Evolutionary conservation across 441 rosid genomes (phyloP).

Genomic region (Brassica balearica): DNA sequence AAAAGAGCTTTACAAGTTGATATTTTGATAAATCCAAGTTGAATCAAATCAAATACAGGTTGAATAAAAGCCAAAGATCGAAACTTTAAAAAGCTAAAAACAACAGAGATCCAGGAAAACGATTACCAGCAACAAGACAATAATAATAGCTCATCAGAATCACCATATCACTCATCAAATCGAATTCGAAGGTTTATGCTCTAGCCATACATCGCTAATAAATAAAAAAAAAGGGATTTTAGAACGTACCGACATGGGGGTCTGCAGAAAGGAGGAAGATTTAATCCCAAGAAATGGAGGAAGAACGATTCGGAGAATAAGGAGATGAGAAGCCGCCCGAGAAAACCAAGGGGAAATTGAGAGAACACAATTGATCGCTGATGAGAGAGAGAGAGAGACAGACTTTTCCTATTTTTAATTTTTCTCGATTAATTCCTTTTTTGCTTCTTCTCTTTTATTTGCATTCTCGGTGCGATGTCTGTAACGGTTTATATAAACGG

Average conservation of each 20-base stretch:
- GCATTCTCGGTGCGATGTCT: constrained; percentile 2
- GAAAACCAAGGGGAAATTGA: constrained; percentile 42
- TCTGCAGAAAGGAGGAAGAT: constrained; percentile 37
- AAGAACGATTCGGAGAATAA: not conserved
- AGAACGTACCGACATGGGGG: constrained; percentile 45
- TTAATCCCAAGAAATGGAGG: constrained; percentile 22
- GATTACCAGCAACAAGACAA: not conserved
- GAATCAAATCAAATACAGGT: constrained; percentile 23
- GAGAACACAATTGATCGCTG: constrained; percentile 38
- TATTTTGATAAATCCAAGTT: constrained; percentile 1
- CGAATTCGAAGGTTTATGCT: too few species aligned
- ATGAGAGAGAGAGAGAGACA: constrained; percentile 29
- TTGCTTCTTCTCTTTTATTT: not conserved
- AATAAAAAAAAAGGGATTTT: not conserved
- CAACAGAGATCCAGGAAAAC: constrained; percentile 35
- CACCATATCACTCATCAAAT: not conserved
- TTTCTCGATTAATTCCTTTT: constrained; percentile 28
- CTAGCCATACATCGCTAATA: too few species aligned
- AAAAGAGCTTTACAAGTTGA: not conserved
- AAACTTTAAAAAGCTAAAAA: not conserved
- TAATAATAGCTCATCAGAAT: constrained; percentile 21
- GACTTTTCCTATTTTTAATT: not conserved
- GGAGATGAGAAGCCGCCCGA: constrained; percentile 38
- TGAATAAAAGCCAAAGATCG: constrained; percentile 15
- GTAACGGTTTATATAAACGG: constrained; percentile 42